Conservation (phyloP, 352 stramenopile genomes). For the Pythium periplocum region DNA sequence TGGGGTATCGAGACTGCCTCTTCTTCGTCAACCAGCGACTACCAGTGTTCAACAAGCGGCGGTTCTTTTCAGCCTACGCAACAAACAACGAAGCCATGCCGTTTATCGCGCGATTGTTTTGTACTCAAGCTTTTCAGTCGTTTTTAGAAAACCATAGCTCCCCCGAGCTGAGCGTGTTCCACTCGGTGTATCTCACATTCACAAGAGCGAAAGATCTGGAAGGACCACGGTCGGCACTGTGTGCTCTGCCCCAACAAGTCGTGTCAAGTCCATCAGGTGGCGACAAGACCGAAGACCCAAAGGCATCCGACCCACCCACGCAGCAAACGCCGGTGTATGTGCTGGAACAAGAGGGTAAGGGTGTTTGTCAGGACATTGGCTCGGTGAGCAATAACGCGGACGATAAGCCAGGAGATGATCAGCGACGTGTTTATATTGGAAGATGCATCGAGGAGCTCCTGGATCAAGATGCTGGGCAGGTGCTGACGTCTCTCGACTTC, state of each 20-base stretch:
- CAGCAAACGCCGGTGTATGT: conserved; percentile 20
- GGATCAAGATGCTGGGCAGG: neutral
- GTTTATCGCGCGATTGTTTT: conserved; percentile 63
- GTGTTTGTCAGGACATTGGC: neutral
- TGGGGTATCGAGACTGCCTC: conserved; percentile 79
- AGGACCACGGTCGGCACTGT: conserved; percentile 23
- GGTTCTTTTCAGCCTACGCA: conserved; percentile 60
- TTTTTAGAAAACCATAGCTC: conserved; percentile 79
- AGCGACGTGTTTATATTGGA: neutral
- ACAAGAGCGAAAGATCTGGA: conserved; percentile 49
- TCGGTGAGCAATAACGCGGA: neutral
- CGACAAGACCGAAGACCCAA: neutral
- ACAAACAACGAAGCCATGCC: conserved; percentile 57
- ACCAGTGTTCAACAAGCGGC: conserved; percentile 84
- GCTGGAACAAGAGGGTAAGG: neutral
- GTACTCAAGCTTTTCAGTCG: conserved; percentile 70
- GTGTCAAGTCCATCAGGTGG: too few species aligned
- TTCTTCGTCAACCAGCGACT: conserved; percentile 86
- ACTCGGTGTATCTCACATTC: conserved; percentile 66
- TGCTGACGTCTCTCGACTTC: neutral
- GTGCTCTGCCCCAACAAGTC: too few species aligned
- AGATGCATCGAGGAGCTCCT: neutral
- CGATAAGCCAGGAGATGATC: too few species aligned
- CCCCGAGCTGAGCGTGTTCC: conserved; percentile 67
- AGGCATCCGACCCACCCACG: conserved; percentile 7